Base-by-base conservation (phyloP, 1,284 basidiomycete species). In the Melanopsichium pennsylvanicum region DNA sequence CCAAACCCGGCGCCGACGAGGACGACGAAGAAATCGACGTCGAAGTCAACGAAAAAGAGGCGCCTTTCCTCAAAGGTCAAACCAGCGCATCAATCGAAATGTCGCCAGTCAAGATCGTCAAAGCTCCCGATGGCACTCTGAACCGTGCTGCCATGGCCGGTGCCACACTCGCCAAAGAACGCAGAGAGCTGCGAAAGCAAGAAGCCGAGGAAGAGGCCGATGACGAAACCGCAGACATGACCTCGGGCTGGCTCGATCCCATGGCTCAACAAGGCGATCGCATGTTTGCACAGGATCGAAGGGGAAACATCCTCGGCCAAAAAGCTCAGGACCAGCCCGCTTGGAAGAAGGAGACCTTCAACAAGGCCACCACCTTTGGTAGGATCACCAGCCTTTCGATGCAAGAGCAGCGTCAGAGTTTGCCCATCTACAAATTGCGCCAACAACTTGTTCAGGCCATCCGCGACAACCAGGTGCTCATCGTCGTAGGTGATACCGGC, bases 341-440 rank as follows among this genome's bases (percentile, higher is more conserved):
- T 31, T 98, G 96, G 96, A 93, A 91, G 82, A 89, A 91, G 69
- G 89, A 89, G 57, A 89, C 91, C 21, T 93, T 96, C 82, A 97
- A 96, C 85, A 97, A 97, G 83, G 89, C 92, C n/a, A 94, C 92
- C 1, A 94, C 93, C 0, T 98, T 91, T 74, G 93, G 95, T 74
- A 91, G 92, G 83, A 91, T 95, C 70, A 97, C 95, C 1, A 86
- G 77, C 22, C 84, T 97, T 51, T 92, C 90, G 68, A 96, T 99
- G 40, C 90, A 94, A 77, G 95, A 98, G 6, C 96, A 98, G 79
- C 85, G 96, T 39, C 88, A 88, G 79, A 90, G 86, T 75, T 83
- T 98, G 58, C 96, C 96, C 4, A 97, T 98, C 55, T 98, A 89
- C 85, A 97, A 97, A 82, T 88, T 98, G 43, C 87, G 92, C n/a